Conservation (phyloP, 2,329 filamentous ascomycete species). For the Apiospora marii region DNA sequence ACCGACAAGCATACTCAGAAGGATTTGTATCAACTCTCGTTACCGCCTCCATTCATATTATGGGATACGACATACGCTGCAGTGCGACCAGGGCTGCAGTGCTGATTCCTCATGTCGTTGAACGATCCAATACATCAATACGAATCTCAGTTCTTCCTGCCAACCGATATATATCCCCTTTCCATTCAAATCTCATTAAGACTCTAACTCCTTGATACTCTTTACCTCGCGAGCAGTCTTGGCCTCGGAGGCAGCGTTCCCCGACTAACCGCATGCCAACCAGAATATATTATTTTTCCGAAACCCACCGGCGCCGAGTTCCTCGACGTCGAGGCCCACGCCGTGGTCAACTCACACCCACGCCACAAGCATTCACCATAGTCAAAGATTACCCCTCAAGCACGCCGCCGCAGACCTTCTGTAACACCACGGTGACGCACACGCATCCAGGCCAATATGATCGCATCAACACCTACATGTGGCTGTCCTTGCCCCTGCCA, state of each 20-base stretch:
- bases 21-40: background rate
- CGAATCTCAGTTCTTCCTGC: background rate
- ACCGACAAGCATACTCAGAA: background rate
- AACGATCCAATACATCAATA: background rate
- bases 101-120: background rate
- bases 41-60: background rate
- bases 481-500: background rate
- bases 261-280: background rate
- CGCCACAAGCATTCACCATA: background rate
- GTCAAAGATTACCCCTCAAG: background rate
- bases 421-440: slow-evolving; percentile 25
- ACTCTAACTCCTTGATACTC: too few species aligned
- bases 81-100: background rate
- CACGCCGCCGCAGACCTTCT: slow-evolving; percentile 15
- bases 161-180: background rate
- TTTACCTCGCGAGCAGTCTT: background rate
- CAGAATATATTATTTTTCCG: background rate
- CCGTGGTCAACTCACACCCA: background rate
- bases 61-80: background rate
- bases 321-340: slow-evolving; percentile 16
- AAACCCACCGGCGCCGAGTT: slow-evolving; percentile 20
- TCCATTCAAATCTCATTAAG: too few species aligned
- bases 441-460: slow-evolving; percentile 25
- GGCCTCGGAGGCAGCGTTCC: slow-evolving; percentile 2
- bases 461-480: slow-evolving; percentile 16